phyloP scores from a whole-genome alignment of 1,284 basidiomycete species.

The Agaricales sp. region DNA sequence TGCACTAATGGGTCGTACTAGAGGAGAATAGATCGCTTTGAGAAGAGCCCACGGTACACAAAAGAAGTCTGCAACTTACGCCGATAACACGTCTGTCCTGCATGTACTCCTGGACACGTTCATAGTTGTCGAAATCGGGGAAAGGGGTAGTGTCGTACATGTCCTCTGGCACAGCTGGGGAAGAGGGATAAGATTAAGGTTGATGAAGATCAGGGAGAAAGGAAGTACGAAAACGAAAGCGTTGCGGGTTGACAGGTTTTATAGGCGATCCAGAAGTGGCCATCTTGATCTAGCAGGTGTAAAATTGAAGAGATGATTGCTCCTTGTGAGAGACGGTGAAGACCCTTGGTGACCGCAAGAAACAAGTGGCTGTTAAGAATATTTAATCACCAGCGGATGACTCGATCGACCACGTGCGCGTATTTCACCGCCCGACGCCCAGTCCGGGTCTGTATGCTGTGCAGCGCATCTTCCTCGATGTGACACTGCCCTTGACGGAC shows the following conservation, averaged over 20 bases:
- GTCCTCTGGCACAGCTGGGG: conserved; percentile 25
- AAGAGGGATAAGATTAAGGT: conserved; percentile 12
- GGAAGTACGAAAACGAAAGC: conserved; percentile 8
- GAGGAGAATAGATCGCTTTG: conserved; percentile 9
- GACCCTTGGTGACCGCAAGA: not conserved
- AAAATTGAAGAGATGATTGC: not conserved
- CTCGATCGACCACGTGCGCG: not conserved
- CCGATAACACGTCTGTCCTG: conserved; percentile 70
- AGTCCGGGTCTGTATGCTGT: not conserved
- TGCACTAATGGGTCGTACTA: conserved; percentile 92
- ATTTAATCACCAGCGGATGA: not conserved
- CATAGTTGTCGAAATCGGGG: conserved; percentile 49
- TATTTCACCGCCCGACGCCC: not conserved
- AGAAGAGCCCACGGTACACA: too few relatives aligned
- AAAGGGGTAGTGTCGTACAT: conserved; percentile 47
- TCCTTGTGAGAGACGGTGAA: too few relatives aligned
- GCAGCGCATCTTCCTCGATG: not conserved
- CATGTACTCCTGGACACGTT: conserved; percentile 57
- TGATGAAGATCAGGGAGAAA: conserved; percentile 12
- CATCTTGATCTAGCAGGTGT: not conserved
- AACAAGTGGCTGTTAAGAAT: not conserved
- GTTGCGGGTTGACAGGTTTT: not conserved
- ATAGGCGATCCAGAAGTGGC: not conserved
- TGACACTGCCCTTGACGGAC: too few relatives aligned
- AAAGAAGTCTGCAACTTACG: conserved; percentile 37